Conservation (phyloP, 306 rosid genomes). For the Dryas alaskensis region DNA sequence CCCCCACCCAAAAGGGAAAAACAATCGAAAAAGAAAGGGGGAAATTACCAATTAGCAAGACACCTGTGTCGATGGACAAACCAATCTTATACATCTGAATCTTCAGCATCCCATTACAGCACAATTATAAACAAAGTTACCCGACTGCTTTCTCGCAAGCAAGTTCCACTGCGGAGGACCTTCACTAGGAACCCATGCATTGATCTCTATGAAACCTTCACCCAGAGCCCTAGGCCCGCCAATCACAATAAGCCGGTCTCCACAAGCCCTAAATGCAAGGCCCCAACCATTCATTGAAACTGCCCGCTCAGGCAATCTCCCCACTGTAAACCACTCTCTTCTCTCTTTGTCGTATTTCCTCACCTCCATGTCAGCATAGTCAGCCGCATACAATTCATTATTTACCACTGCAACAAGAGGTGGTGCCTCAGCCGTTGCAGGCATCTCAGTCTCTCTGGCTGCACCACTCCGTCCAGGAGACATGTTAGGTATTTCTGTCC, state of each 20-base stretch:
- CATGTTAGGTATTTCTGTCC: conserved; percentile 84
- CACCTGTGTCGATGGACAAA: conserved; percentile 43
- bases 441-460: conserved; percentile 48
- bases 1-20: conserved; percentile 39
- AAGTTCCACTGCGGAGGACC: conserved; percentile 87
- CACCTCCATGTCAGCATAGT: conserved; percentile 84
- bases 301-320: conserved; percentile 78
- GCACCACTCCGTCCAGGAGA: conserved; percentile 70
- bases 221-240: conserved; percentile 79
- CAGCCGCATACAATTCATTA: conserved; percentile 77
- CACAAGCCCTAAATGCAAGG: conserved; percentile 91
- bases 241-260: conserved; percentile 76
- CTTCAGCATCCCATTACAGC: conserved; percentile 98
- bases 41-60: conserved; percentile 73
- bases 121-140: conserved; percentile 89
- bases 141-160: conserved; percentile 67
- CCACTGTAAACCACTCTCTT: conserved; percentile 56
- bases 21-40: conserved; percentile 32
- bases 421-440: conserved; percentile 77
- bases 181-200: conserved; percentile 91
- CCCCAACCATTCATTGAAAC: conserved; percentile 95
- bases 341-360: conserved; percentile 61
- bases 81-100: conserved; percentile 40
- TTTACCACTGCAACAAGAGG: conserved; percentile 87
- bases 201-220: conserved; percentile 75